These are phyloP conservation scores for Zalaria sp. DNA, from an alignment of 2,329 filamentous ascomycete genomes.

Conservation along the genomic window DNA sequence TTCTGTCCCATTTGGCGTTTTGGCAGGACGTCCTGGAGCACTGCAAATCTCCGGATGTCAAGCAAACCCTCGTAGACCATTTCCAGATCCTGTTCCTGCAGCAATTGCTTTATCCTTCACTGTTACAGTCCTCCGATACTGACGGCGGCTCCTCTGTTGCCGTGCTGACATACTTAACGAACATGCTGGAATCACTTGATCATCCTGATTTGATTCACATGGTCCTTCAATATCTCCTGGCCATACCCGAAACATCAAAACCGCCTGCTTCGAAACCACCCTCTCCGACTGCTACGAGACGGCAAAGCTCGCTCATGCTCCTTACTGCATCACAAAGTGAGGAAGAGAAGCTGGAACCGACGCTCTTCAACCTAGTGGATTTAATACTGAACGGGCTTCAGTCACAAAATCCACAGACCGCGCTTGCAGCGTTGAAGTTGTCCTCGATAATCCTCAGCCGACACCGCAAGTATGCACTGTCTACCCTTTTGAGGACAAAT, in stretches of 20 bases:
- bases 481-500: conserved; percentile 52
- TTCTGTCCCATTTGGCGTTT: conserved; percentile 86
- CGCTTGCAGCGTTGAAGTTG: conserved; percentile 76
- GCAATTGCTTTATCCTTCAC: conserved; percentile 87
- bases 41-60: conserved; percentile 82
- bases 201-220: conserved; percentile 90
- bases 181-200: conserved; percentile 80
- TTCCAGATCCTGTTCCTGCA: conserved; percentile 95
- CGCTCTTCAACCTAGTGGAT: conserved; percentile 87
- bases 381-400: conserved; percentile 73
- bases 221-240: conserved; percentile 82
- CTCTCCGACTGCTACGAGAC: conserved; percentile 55
- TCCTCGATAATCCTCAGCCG: conserved; percentile 74
- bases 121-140: conserved; percentile 91
- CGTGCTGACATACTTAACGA: conserved; percentile 81
- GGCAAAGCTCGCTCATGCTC: conserved; percentile 79
- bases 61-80: conserved; percentile 84
- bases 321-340: conserved; percentile 65
- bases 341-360: conserved; percentile 63
- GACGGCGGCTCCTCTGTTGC: conserved; percentile 94
- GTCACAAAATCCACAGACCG: conserved; percentile 76
- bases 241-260: conserved; percentile 46
- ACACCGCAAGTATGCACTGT: conserved; percentile 75
- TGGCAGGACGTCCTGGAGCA: conserved; percentile 98
- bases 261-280: conserved; percentile 17